Percentiles rank a stretch among this genome's conserved stretches.
Evolutionary conservation across 2,329 filamentous ascomycete genomes (phyloP).

Genomic region (Tolypocladium pustulatum): DNA sequence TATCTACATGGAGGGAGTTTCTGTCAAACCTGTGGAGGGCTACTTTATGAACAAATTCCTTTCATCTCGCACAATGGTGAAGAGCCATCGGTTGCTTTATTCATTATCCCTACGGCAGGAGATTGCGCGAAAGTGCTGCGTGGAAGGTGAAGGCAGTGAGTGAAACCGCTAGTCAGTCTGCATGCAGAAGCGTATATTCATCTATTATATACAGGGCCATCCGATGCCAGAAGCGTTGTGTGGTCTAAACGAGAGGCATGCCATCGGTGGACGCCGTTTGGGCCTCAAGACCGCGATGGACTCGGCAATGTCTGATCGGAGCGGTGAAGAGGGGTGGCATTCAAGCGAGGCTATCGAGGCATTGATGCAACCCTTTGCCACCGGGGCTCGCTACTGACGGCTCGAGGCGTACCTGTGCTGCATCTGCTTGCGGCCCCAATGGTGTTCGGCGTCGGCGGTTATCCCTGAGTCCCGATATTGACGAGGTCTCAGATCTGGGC

Average conservation of each 20-base stretch:
- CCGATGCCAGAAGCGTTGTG: not conserved
- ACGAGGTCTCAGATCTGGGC: not conserved
- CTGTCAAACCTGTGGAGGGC: not conserved
- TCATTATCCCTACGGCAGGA: not conserved
- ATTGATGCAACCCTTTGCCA: not conserved
- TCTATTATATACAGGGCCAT: not conserved
- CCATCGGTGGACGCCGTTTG: not conserved
- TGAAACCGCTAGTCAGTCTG: not conserved
- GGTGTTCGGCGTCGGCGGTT: not conserved
- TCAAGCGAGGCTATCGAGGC: not conserved
- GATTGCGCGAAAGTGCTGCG: not conserved
- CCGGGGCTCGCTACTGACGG: not conserved
- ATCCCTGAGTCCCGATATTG: not conserved
- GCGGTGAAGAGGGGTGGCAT: not conserved
- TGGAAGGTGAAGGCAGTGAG: not conserved
- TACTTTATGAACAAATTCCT: not conserved
- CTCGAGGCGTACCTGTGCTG: not conserved
- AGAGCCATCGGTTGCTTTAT: not conserved
- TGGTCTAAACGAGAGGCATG: not conserved
- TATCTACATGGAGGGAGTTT: not conserved
- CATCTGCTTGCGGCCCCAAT: not conserved
- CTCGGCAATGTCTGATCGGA: not conserved
- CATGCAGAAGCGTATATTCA: not conserved
- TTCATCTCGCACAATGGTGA: not conserved
- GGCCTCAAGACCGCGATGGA: not conserved